Evolutionary conservation across 208 protist genomes (phyloP).

Genomic region (Trypanosoma melophagium): DNA sequence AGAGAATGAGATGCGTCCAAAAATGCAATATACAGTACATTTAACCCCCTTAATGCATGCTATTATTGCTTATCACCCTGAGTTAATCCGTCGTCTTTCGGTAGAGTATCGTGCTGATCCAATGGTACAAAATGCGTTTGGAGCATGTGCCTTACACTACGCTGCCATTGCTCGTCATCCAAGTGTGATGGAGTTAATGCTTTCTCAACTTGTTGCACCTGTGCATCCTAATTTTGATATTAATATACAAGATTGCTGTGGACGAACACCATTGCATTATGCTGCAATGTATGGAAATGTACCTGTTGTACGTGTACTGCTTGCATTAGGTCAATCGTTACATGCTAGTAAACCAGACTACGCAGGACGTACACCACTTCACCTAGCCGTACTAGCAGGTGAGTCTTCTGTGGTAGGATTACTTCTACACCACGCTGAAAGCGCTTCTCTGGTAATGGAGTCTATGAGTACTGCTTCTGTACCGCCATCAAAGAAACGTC

Average conservation of each 20-base stretch:
- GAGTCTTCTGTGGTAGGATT: conserved; percentile 46
- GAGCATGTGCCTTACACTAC: conserved; percentile 82
- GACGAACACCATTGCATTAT: conserved; percentile 84
- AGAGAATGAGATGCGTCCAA: background rate
- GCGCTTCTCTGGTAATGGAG: background rate
- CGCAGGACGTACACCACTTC: conserved; percentile 69
- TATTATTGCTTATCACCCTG: conserved; percentile 77
- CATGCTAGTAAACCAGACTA: conserved; percentile 46
- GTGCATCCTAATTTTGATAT: conserved; percentile 47
- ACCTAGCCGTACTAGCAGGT: conserved; percentile 61
- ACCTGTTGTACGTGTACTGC: conserved; percentile 46
- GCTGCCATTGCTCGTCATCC: conserved; percentile 42
- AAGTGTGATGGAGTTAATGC: conserved; percentile 62
- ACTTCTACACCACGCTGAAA: conserved; percentile 49
- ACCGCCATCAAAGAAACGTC: background rate
- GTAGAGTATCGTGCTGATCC: conserved; percentile 71
- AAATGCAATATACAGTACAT: conserved; percentile 18
- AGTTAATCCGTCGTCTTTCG: conserved; percentile 74
- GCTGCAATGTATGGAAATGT: conserved; percentile 69
- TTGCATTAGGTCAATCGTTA: conserved; percentile 24
- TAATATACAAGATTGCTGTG: conserved; percentile 70
- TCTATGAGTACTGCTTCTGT: background rate
- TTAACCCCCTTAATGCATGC: conserved; percentile 75
- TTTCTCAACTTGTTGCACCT: conserved; percentile 23
- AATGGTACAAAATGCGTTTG: conserved; percentile 67